Evolutionary conservation across 169 alveolate species (phyloP).

Genomic region (Plasmodium billcollinsi): DNA sequence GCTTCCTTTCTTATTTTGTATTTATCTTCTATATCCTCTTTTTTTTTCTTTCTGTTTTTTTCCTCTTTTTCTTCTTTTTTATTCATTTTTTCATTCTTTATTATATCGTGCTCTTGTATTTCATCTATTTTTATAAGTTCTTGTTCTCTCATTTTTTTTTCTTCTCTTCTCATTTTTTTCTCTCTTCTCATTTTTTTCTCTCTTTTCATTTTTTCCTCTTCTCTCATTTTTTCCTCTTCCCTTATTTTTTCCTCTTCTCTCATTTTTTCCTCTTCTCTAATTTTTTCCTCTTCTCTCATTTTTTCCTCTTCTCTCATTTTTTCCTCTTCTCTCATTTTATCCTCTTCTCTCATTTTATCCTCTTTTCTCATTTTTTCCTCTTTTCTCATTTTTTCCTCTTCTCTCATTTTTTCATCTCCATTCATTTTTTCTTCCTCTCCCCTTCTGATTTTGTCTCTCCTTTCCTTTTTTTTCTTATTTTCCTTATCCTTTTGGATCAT

Average conservation of each 20-base stretch:
- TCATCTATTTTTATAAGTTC: not conserved
- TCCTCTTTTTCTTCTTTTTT: not conserved
- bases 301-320: not conserved
- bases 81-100: not conserved
- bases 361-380: not conserved
- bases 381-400: not conserved
- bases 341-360: not conserved
- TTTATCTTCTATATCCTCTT: too few relatives aligned
- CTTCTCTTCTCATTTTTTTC: not conserved
- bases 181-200: not conserved
- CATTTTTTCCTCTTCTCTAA: not conserved
- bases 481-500: not conserved
- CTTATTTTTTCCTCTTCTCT: not conserved
- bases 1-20: too few relatives aligned
- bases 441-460: not conserved
- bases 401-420: slow-evolving; percentile 1
- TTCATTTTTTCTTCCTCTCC: not conserved
- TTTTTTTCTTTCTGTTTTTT: not conserved
- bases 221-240: not conserved
- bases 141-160: not conserved
- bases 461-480: not conserved
- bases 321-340: not conserved
- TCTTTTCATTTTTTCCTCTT: slow-evolving; percentile 1
- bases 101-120: not conserved
- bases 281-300: not conserved